Conservation (phyloP, 768 basidiomycete species). For the Vararia minispora region DNA sequence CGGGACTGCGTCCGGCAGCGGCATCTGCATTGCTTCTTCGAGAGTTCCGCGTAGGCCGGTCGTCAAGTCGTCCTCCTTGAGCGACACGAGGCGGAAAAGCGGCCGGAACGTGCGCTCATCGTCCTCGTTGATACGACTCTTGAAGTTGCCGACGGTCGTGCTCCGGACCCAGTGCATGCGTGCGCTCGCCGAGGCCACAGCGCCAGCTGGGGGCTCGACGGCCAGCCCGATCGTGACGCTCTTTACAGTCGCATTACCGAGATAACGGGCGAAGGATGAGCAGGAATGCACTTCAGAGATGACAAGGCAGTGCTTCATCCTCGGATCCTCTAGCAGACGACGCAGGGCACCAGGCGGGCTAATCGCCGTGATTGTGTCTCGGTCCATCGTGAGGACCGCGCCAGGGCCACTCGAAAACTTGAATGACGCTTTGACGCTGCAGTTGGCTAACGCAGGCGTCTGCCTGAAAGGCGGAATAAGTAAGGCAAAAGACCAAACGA, state of each 20-base stretch:
- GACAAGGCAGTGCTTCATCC: conserved; percentile 18
- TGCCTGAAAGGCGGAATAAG: too few relatives aligned
- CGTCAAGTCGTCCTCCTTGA: conserved; percentile 13
- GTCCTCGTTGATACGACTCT: conserved; percentile 14
- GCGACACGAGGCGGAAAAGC: conserved; percentile 21
- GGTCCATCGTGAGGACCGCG: conserved; percentile 22
- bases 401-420: conserved; percentile 19
- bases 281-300: conserved; percentile 25
- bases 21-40: conserved; percentile 1
- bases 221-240: conserved; percentile 20
- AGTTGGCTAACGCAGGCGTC: conserved; percentile 17
- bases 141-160: conserved; percentile 18
- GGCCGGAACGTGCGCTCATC: conserved; percentile 19
- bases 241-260: conserved; percentile 11
- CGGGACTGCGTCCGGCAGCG: conserved; percentile 9
- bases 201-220: conserved; percentile 14
- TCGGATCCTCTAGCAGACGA: conserved; percentile 17
- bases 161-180: conserved; percentile 18
- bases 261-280: conserved; percentile 23
- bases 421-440: conserved; percentile 19
- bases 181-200: conserved; percentile 9
- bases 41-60: conserved; percentile 16
- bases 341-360: conserved; percentile 20
- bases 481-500: too few relatives aligned
- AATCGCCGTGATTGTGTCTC: conserved; percentile 18